These are phyloP conservation scores for Fusarium oxysporum DNA, from an alignment of 2,329 filamentous ascomycete genomes.

Conservation along the genomic window DNA sequence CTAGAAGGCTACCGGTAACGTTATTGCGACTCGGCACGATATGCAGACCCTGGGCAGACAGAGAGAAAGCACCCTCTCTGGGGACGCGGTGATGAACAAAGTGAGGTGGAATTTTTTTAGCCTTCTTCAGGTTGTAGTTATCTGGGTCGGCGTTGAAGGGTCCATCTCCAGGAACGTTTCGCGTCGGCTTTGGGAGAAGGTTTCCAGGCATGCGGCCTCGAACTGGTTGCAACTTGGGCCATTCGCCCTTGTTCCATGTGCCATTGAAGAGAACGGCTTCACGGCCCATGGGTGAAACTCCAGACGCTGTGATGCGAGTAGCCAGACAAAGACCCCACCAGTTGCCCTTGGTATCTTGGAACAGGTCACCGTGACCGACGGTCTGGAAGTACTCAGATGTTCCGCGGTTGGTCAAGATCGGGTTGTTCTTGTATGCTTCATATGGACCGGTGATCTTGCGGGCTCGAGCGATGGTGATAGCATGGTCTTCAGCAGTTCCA, in stretches of 20 bases:
- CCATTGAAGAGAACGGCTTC: slow-evolving; percentile 60
- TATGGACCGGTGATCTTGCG: slow-evolving; percentile 52
- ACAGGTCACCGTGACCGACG: slow-evolving; percentile 50
- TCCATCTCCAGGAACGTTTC: slow-evolving; percentile 6
- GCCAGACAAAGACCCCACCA: slow-evolving; percentile 61
- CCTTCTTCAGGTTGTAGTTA: background rate
- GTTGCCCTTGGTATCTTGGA: slow-evolving; percentile 50
- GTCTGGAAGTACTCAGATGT: slow-evolving; percentile 48
- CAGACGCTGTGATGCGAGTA: slow-evolving; percentile 22
- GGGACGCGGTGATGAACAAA: slow-evolving; percentile 27
- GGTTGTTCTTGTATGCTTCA: slow-evolving; percentile 51
- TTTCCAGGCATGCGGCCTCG: slow-evolving; percentile 48
- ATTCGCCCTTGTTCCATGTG: slow-evolving; percentile 61
- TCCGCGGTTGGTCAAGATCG: slow-evolving; percentile 51
- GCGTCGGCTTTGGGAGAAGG: slow-evolving; percentile 3
- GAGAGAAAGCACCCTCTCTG: background rate
- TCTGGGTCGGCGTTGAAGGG: slow-evolving; percentile 25
- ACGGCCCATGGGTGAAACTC: slow-evolving; percentile 58
- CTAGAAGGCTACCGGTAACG: background rate
- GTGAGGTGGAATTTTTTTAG: background rate
- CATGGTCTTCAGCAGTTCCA: slow-evolving; percentile 55
- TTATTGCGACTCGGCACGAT: slow-evolving; percentile 24
- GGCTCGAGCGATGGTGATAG: slow-evolving; percentile 52
- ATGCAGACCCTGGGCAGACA: slow-evolving; percentile 2
- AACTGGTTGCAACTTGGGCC: slow-evolving; percentile 56